Base-by-base conservation (phyloP, 306 rosid genomes). In the Arachis hypogaea region DNA sequence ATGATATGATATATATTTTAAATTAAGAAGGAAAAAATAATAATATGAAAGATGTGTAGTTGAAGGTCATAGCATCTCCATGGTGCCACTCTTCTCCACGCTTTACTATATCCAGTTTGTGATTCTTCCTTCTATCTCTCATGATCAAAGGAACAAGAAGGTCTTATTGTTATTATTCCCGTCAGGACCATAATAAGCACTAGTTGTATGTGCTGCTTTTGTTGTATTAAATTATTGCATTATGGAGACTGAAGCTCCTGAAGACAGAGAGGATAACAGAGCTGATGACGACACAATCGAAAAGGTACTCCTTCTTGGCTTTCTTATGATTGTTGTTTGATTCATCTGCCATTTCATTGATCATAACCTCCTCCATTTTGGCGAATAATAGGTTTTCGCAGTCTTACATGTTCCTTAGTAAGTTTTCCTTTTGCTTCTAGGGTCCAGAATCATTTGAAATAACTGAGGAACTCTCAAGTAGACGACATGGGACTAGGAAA, bases 371-470 rank as follows among this genome's bases (percentile, higher is more conserved):
- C 51, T 22, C 14, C 45, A 36, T 47, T 49, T 44, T 18, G 30
- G 29, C 3, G 29, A 22, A 22, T 22, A 22, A n/a, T n/a, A n/a
- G n/a, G n/a, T n/a, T n/a, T n/a, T n/a, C n/a, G n/a, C n/a, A 22
- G 22, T 22, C 22, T 22, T 22, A 22, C 22, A 22, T 22, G 1
- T 22, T 22, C 22, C 22, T 22, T 22, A 22, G 22, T 0, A 22
- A 22, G 5, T 43, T 68, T 9, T 49, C 55, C 16, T 43, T 68
- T 5, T 47, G 47, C 3, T 49, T 72, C 82, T 57, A 89, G 98
- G 82, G 63, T 62, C 81, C 61, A 80, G 82, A 54, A 18, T 74
- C 78, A 44, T 58, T 83, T 63, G 96, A 92, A 73, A 91, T 88
- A 74, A 78, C 77, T 11, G 90, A 91, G 85, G 96, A 88, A 77